Evolutionary conservation across 2,329 filamentous ascomycete genomes (phyloP).

Genomic region (Neofusicoccum sp.): DNA sequence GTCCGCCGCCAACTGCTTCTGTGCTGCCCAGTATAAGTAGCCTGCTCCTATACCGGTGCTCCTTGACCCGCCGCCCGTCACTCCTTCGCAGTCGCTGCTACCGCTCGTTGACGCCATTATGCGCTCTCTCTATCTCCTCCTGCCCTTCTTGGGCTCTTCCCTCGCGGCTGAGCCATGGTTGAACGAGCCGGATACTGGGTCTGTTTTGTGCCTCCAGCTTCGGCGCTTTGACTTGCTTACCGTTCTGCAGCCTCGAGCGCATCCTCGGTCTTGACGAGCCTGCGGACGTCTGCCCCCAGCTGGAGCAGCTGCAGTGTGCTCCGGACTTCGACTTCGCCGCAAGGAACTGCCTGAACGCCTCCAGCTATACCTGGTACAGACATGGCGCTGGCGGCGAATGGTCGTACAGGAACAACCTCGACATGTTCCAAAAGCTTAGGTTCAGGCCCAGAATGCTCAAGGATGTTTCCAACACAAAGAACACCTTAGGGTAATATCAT

Average conservation of each 20-base stretch:
- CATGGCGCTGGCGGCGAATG: conserved; percentile 57
- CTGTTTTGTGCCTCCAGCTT: neutral
- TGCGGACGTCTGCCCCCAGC: conserved; percentile 41
- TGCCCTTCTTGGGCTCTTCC: conserved; percentile 20
- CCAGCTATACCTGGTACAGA: conserved; percentile 57
- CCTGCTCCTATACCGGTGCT: neutral
- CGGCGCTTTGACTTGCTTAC: neutral
- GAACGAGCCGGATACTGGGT: conserved; percentile 36
- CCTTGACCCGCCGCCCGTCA: neutral
- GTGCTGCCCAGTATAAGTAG: neutral
- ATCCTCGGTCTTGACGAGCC: conserved; percentile 22
- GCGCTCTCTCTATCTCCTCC: neutral
- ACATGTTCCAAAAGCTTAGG: conserved; percentile 51
- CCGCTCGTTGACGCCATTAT: conserved; percentile 1
- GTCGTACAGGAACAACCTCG: conserved; percentile 57
- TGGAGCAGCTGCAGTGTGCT: conserved; percentile 48
- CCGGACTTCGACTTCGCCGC: conserved; percentile 57
- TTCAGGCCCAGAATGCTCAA: conserved; percentile 51
- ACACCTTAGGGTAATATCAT: conserved; percentile 28
- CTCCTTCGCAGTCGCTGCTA: neutral
- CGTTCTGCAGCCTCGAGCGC: neutral
- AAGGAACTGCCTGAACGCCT: conserved; percentile 46
- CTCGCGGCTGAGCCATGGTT: conserved; percentile 34
- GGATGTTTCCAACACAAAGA: conserved; percentile 47
- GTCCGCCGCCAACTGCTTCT: neutral